Conservation (phyloP, 345 rosid genomes). For the Adansonia digitata region DNA sequence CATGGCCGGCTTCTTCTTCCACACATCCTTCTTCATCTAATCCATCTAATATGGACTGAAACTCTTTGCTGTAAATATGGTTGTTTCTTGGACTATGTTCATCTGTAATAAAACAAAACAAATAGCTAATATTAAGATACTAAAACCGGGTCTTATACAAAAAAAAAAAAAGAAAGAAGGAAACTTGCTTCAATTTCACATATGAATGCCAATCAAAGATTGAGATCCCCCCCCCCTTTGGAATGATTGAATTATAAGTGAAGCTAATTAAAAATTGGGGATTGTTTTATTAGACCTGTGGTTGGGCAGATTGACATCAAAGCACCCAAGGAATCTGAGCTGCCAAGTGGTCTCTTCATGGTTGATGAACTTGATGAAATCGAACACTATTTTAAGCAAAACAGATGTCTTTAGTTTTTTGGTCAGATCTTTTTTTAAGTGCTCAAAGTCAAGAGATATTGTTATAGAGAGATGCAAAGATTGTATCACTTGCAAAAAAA, state of each 20-base stretch:
- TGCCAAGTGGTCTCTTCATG: slow-evolving; percentile 78
- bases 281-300: slow-evolving; percentile 43
- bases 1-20: slow-evolving; percentile 70
- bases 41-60: slow-evolving; percentile 74
- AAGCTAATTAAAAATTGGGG: slow-evolving; percentile 4
- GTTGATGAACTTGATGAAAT: slow-evolving; percentile 11
- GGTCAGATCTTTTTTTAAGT: background rate
- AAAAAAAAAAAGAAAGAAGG: background rate
- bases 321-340: slow-evolving; percentile 83
- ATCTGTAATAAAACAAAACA: slow-evolving; percentile 26
- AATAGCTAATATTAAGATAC: slow-evolving; percentile 1
- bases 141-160: slow-evolving; percentile 6
- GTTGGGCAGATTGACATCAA: slow-evolving; percentile 72
- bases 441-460: slow-evolving; percentile 3
- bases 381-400: slow-evolving; percentile 1
- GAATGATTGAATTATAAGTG: background rate
- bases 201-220: background rate
- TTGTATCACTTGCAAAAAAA: slow-evolving; percentile 14
- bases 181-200: background rate
- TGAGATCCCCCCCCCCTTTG: too few species aligned
- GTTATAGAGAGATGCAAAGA: slow-evolving; percentile 11
- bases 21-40: slow-evolving; percentile 72
- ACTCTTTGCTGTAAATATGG: slow-evolving; percentile 52
- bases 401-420: slow-evolving; percentile 21
- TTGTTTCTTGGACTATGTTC: slow-evolving; percentile 60